These are phyloP conservation scores for Ceratobasidium papillatum DNA, from an alignment of 1,284 basidiomycete species.

Conservation along the genomic window DNA sequence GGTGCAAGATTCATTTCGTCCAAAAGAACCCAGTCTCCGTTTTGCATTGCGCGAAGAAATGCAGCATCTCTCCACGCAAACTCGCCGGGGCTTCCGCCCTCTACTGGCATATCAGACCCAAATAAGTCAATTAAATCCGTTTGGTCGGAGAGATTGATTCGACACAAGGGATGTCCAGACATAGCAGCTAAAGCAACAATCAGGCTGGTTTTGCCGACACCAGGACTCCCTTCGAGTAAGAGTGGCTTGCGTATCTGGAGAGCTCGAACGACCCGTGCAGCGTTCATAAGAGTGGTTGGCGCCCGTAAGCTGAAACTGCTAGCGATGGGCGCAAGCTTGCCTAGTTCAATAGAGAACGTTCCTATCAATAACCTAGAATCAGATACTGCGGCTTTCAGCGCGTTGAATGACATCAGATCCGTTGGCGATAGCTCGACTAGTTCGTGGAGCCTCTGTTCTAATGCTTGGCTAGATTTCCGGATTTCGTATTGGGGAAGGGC, in stretches of 20 bases:
- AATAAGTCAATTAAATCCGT: conserved; percentile 97
- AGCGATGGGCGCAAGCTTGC: conserved; percentile 54
- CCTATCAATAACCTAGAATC: conserved; percentile 68
- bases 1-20: conserved; percentile 99
- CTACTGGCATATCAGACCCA: conserved; percentile 95
- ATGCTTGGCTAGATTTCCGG: background rate
- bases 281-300: conserved; percentile 89
- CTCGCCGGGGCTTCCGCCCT: conserved; percentile 89
- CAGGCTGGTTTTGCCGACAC: conserved; percentile 98
- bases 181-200: conserved; percentile 87
- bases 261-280: conserved; percentile 88
- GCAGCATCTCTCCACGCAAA: conserved; percentile 99
- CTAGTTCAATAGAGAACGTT: conserved; percentile 76
- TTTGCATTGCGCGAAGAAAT: conserved; percentile 91
- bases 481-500: conserved; percentile 4
- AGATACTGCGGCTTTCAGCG: conserved; percentile 71
- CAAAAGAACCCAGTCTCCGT: conserved; percentile 95
- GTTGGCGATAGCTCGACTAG: conserved; percentile 60
- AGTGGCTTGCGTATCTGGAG: conserved; percentile 93
- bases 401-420: conserved; percentile 69
- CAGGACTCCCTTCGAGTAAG: conserved; percentile 95
- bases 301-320: conserved; percentile 82
- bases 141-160: conserved; percentile 99
- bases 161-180: conserved; percentile 81
- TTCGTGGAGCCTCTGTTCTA: conserved; percentile 55